Base-by-base conservation (phyloP, 345 rosid genomes). In the Garcia nutans region DNA sequence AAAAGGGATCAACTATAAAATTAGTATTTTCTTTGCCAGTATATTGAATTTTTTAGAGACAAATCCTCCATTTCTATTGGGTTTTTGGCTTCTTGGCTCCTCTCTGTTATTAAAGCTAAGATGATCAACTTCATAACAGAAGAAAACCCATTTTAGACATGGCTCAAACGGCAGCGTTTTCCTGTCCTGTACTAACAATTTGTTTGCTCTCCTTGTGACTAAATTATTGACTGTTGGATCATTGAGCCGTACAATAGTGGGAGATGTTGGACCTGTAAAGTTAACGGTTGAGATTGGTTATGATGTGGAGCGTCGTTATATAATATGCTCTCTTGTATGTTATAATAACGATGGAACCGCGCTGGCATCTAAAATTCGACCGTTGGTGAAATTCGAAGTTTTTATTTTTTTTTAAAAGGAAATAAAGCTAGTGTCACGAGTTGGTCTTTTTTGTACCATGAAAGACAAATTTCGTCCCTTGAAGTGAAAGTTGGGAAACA, bases 341-440 rank as follows among this genome's bases (percentile, higher is more conserved):
- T 8, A 16, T 49, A 54, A 28, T 37, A 37, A 61, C 10, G 37
- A 28, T 33, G 23, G 23, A 74, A 65, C 45, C 15, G 17, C n/a
- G 68, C 59, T 71, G 67, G 68, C 33, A 37, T 50, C n/a, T n/a
- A 57, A 2, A 28, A 77, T 37, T 77, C 37, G 85, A 77, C 87
- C 85, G 83, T 85, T 79, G 77, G 57, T 16, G n/a, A n/a, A 61
- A 56, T 82, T 82, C 72, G 61, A 69, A 77, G 79, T 37, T 24
- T 41, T 55, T 15, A 37, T 37, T 37, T 37, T 33, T 33, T 33
- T 37, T 37, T 0, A 26, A 62, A 67, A 8, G 0, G 3, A 3
- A 31, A 11, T 0, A 23, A 19, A 10, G 22, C 13, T 72, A 59
- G 0, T 7, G 49, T 63, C n/a, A 50, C 37, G 9, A 2, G 45